Conservation (phyloP, 2,329 filamentous ascomycete species). For the Coniochaeta sp. region DNA sequence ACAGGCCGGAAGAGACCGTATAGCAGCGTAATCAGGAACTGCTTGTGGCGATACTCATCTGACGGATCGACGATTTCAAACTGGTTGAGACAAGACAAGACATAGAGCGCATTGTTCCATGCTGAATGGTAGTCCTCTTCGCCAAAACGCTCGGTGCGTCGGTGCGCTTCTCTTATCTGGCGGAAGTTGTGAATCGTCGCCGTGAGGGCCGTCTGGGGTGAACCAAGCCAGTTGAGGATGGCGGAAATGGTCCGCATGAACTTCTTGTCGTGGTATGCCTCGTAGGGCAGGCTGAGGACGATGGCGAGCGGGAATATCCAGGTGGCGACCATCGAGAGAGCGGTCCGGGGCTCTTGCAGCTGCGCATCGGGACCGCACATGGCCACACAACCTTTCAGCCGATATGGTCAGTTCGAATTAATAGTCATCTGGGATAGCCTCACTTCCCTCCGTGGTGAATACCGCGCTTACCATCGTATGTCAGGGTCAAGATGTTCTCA, state of each 20-base stretch:
- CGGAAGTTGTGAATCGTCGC: constrained; percentile 2
- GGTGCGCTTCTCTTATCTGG: neutral
- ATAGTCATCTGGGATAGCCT: no score
- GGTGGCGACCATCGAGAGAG: neutral
- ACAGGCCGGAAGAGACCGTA: no score
- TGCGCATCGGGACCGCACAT: no score
- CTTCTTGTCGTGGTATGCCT: neutral
- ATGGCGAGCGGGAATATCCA: constrained; percentile 3
- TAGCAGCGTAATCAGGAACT: no score
- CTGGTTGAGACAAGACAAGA: constrained; percentile 35
- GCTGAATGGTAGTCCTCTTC: neutral
- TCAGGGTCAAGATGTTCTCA: no score
- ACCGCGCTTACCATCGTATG: no score
- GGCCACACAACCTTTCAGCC: no score
- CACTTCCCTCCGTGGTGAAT: no score
- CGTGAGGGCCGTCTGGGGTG: constrained; percentile 2
- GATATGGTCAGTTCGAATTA: no score
- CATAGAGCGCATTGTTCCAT: constrained; percentile 28
- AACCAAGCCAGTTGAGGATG: constrained; percentile 3
- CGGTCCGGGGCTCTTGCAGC: no score
- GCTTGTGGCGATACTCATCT: constrained; percentile 22
- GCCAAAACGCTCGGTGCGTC: constrained; percentile 6
- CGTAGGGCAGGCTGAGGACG: neutral
- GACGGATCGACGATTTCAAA: constrained; percentile 27
- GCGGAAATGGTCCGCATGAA: neutral